Percentiles rank a stretch among this genome's conserved stretches.
phyloP scores from a whole-genome alignment of 2,329 filamentous ascomycete genomes.

The Trichophyton mentagrophytes region DNA sequence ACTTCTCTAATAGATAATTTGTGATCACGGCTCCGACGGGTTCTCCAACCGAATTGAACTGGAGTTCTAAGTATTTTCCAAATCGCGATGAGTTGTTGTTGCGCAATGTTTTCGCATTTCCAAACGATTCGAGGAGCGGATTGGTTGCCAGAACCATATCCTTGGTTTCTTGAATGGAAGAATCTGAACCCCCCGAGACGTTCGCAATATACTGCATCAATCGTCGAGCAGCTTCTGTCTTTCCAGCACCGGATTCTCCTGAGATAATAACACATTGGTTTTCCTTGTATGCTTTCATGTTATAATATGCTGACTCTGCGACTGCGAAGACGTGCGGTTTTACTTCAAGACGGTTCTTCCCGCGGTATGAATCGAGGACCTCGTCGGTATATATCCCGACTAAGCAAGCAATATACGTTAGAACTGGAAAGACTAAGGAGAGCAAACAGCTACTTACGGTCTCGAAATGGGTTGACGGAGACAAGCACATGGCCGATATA shows the following conservation, averaged over 20 bases:
- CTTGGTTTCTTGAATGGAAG: slow-evolving; percentile 91
- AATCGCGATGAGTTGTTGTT: slow-evolving; percentile 99
- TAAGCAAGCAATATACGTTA: slow-evolving; percentile 23
- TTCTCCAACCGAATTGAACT: slow-evolving; percentile 85
- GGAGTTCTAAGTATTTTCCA: slow-evolving; percentile 93
- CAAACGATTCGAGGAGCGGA: slow-evolving; percentile 90
- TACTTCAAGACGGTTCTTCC: slow-evolving; percentile 89
- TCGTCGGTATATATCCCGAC: slow-evolving; percentile 95
- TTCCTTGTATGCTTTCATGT: slow-evolving; percentile 99
- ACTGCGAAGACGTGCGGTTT: slow-evolving; percentile 96
- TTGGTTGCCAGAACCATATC: slow-evolving; percentile 99
- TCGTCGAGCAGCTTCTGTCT: slow-evolving; percentile 95
- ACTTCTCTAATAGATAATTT: slow-evolving; percentile 94
- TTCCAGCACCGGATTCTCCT: slow-evolving; percentile 92
- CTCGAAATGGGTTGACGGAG: slow-evolving; percentile 94
- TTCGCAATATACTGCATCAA: slow-evolving; percentile 99
- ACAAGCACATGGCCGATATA: slow-evolving; percentile 99
- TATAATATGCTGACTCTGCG: slow-evolving; percentile 92
- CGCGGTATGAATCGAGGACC: slow-evolving; percentile 85
- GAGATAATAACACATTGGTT: slow-evolving; percentile 99
- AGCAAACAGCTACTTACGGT: slow-evolving; percentile 40
- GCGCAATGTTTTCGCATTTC: slow-evolving; percentile 91
- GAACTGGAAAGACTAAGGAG: neutral
- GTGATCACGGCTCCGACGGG: slow-evolving; percentile 95
- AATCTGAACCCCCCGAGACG: slow-evolving; percentile 73